phyloP scores from a whole-genome alignment of 2,329 filamentous ascomycete species.

The Penicillium italicum region DNA sequence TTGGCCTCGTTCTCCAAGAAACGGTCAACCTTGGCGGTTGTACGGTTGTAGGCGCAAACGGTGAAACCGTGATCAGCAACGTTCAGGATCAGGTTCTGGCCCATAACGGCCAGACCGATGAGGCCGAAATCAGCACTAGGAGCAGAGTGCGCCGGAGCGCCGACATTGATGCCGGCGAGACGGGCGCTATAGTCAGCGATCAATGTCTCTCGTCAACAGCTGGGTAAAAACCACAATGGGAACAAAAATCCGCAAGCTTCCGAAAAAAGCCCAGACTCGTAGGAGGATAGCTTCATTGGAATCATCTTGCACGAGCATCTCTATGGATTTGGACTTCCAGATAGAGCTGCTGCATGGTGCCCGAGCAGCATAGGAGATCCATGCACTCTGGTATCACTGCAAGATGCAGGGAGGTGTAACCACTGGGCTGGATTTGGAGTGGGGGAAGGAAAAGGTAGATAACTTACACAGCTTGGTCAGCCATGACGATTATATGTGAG shows the following conservation, averaged over 20 bases:
- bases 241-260: slow-evolving; percentile 8
- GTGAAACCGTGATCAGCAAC: slow-evolving; percentile 91
- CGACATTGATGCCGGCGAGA: slow-evolving; percentile 69
- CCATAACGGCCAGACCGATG: slow-evolving; percentile 89
- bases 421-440: slow-evolving; percentile 1
- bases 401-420: not conserved
- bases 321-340: not conserved
- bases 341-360: not conserved
- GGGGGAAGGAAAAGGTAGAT: slow-evolving; percentile 7
- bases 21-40: slow-evolving; percentile 93
- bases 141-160: slow-evolving; percentile 54
- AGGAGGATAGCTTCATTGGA: not conserved
- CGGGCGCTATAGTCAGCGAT: slow-evolving; percentile 61
- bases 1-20: slow-evolving; percentile 90
- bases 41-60: slow-evolving; percentile 97
- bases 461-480: slow-evolving; percentile 47
- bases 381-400: not conserved
- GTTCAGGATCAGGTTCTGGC: slow-evolving; percentile 85
- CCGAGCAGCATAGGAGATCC: slow-evolving; percentile 1
- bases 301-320: slow-evolving; percentile 3
- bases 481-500: slow-evolving; percentile 34
- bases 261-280: slow-evolving; percentile 5
- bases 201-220: slow-evolving; percentile 35
- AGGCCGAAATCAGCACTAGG: slow-evolving; percentile 82
- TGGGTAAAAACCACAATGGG: slow-evolving; percentile 14